Evolutionary conservation across 2,329 filamentous ascomycete species (phyloP), one percentile per base, ranked within the genome.

Genomic region (Ascochyta clinopodiicola): DNA sequence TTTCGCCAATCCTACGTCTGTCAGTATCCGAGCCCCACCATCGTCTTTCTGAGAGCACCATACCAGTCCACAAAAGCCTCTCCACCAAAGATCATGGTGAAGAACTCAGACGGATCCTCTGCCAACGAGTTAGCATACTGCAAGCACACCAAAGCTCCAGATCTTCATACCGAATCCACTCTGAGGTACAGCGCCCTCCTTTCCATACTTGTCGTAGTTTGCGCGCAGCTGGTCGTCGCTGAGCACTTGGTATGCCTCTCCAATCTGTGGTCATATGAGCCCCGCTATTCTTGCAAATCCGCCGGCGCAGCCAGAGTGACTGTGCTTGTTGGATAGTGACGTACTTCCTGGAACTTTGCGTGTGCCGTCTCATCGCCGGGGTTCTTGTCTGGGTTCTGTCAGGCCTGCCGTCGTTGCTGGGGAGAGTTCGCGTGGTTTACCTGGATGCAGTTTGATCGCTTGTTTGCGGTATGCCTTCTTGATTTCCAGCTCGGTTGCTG

Each of bases 41-140:
- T n/a, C 8, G 7, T 19, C 19, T 32, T 10, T 19, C n/a, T 7
- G 17, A 4, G 12, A 19, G 37, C 13, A 17, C n/a, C 63, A 37
- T 73, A 79, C 78, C 95, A 92, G 80, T 99, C 94, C 58, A 89
- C 83, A 71, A 99, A 99, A 12, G 94, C 92, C 68, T 97, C 94
- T 57, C 95, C 95, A 66, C 95, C 95, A 73, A 99, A 99, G 67
- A 99, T 99, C 82, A 93, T 96, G 70, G 90, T 90, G 80, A 99
- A 99, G 84, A 99, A 99, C 78, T 99, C 95, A 62, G 92, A 85
- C 1, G 95, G 95, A 75, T 99, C 95, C 81, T 89, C 86, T 86
- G 71, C 51, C 24, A n/a, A 40, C 49, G 39, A 38, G 57, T 69
- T 46, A 71, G 66, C 60, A 40, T 24, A 32, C n/a, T 53, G 68